These are phyloP conservation scores for Oehlia diaphana DNA, from an alignment of 192 early-diverging fungal genomes.

Conservation along the genomic window DNA sequence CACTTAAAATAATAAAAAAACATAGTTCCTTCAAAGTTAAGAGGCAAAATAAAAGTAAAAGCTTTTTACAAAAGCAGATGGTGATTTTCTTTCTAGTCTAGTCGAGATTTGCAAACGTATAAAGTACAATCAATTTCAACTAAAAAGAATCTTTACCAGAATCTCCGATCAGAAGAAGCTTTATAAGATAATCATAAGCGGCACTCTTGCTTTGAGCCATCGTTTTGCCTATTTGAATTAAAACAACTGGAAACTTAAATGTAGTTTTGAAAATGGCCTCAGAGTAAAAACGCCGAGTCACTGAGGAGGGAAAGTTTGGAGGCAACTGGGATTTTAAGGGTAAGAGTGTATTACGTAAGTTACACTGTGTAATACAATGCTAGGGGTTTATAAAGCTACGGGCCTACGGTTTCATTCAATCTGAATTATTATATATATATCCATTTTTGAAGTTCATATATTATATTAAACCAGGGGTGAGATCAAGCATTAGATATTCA, in stretches of 20 bases:
- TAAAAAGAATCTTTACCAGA: constrained; percentile 62
- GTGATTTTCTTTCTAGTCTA: neutral
- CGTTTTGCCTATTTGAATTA: neutral
- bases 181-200: constrained; percentile 99
- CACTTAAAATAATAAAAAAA: neutral
- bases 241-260: neutral
- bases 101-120: neutral
- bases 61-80: neutral
- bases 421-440: too few relatives aligned
- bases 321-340: too few relatives aligned
- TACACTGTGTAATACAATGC: too few relatives aligned
- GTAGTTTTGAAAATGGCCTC: too few relatives aligned
- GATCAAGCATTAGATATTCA: too few relatives aligned
- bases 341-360: too few relatives aligned
- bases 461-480: too few relatives aligned
- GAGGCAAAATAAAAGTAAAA: neutral
- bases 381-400: too few relatives aligned
- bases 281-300: too few relatives aligned
- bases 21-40: neutral
- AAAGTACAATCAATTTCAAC: neutral
- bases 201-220: constrained; percentile 88
- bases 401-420: too few relatives aligned
- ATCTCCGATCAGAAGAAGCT: constrained; percentile 97
- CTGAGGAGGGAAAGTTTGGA: too few relatives aligned
- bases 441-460: too few relatives aligned